Evolutionary conservation across 2,329 filamentous ascomycete genomes (phyloP).

Genomic region (Coleophoma eucalyptorum): DNA sequence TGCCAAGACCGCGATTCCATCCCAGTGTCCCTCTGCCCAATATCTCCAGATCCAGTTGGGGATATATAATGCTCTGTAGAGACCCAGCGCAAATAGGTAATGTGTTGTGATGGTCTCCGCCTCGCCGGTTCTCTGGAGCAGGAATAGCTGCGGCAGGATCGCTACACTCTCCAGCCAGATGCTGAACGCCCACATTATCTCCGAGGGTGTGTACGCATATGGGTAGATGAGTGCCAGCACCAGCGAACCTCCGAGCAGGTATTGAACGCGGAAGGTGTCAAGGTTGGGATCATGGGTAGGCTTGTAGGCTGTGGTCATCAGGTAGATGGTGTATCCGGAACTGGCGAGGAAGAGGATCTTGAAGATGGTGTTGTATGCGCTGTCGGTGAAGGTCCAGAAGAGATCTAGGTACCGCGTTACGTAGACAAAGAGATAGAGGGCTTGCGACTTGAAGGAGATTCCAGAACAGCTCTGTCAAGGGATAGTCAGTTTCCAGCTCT

Average conservation of each 20-base stretch:
- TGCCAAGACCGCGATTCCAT: conserved; percentile 84
- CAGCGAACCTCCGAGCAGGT: conserved; percentile 78
- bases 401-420: conserved; percentile 91
- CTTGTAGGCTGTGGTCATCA: conserved; percentile 97
- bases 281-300: conserved; percentile 95
- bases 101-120: conserved; percentile 99
- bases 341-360: conserved; percentile 92
- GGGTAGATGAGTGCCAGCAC: conserved; percentile 80
- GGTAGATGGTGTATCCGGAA: conserved; percentile 91
- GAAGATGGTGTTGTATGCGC: conserved; percentile 87
- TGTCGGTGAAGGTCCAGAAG: conserved; percentile 71
- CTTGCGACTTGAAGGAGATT: conserved; percentile 98
- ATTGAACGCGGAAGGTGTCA: conserved; percentile 96
- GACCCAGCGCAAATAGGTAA: conserved; percentile 89
- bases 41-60: conserved; percentile 98
- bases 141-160: conserved; percentile 95
- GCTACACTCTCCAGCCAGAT: conserved; percentile 98
- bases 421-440: conserved; percentile 91
- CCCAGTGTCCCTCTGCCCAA: conserved; percentile 73
- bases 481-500: conserved; percentile 20
- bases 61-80: conserved; percentile 93
- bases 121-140: conserved; percentile 95
- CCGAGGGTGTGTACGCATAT: conserved; percentile 74
- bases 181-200: conserved; percentile 96
- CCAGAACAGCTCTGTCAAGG: conserved; percentile 81